These are phyloP conservation scores for Salvia miltiorrhiza DNA, from an alignment of 257 asterid species.

Conservation along the genomic window DNA sequence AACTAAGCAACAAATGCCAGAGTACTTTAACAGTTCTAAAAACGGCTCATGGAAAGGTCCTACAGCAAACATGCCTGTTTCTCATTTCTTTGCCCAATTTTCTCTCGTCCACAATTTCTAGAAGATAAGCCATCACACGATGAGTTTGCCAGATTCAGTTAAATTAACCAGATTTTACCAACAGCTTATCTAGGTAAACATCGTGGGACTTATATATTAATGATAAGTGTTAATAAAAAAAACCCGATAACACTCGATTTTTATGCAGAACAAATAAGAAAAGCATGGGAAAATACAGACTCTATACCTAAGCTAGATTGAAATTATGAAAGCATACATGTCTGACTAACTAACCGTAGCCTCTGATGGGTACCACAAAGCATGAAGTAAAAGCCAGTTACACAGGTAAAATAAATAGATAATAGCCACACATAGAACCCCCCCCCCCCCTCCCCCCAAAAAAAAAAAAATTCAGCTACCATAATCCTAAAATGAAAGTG, in stretches of 20 bases:
- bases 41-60: constrained; percentile 8
- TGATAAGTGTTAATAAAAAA: neutral
- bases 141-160: neutral
- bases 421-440: neutral
- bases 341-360: neutral
- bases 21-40: constrained; percentile 1
- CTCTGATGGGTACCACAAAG: neutral
- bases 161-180: neutral
- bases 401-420: constrained; percentile 7
- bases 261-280: neutral
- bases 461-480: neutral
- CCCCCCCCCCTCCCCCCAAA: no score
- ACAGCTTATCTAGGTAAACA: neutral
- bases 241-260: neutral
- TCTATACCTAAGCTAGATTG: neutral
- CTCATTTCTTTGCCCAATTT: neutral
- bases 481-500: neutral
- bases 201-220: neutral
- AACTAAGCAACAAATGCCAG: neutral
- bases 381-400: neutral
- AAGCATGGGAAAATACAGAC: neutral
- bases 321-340: neutral
- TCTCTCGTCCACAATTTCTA: constrained; percentile 6
- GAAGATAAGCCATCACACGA: neutral
- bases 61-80: constrained; percentile 2